Evolutionary conservation across 495 filamentous ascomycete species (phyloP), one percentile per base, ranked within the genome.

Genomic region (Penicillium desertorum): DNA sequence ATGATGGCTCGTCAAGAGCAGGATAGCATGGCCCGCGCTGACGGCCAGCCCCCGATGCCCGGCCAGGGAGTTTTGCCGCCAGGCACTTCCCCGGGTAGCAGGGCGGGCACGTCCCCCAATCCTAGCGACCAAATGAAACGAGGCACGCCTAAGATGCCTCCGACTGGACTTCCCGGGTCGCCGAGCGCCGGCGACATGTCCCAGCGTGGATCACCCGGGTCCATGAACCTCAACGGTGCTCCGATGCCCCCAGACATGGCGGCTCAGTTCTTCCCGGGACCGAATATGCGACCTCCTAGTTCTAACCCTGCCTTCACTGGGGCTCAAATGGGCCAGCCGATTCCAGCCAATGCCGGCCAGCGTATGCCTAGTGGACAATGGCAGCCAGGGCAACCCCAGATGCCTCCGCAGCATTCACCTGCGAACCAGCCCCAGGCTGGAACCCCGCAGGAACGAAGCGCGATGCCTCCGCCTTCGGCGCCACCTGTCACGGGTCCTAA

Each of bases 1-100:
- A 87, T 97, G 82, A 95, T 96, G 92, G 94, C 94, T 56, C 87
- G 94, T 43, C 90, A 96, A 73, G 94, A 98, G 72, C 93, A 97
- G 75, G 92, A 97, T 62, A 88, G 76, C 60, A 85, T 89, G 71
- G 76, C 79, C 42, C 81, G 85, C 25, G 67, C 76, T 61, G 86
- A 86, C 54, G 83, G 83, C 56, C 79, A 82, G 56, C 77, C 81
- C 51, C 79, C 77, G 30, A 81, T 82, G 51, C 82, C 81, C 50
- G 87, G 83, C 57, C 79, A 75, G 65, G 77, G 70, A 50, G 75
- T 55, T 50, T 77, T 83, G 60, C 76, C 81, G 11, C 77, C 86
- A 63, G 86, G 89, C 53, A 87, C 88, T 57, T 97, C 93, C 17
- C 92, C 92, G 62, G 90, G 88, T 36, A 87, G 83, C 62, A 81